A percentile compares a stretch with the other conserved stretches of the same genome.
phyloP scores from a whole-genome alignment of 345 rosid species.

The Bruguiera sexangula region DNA sequence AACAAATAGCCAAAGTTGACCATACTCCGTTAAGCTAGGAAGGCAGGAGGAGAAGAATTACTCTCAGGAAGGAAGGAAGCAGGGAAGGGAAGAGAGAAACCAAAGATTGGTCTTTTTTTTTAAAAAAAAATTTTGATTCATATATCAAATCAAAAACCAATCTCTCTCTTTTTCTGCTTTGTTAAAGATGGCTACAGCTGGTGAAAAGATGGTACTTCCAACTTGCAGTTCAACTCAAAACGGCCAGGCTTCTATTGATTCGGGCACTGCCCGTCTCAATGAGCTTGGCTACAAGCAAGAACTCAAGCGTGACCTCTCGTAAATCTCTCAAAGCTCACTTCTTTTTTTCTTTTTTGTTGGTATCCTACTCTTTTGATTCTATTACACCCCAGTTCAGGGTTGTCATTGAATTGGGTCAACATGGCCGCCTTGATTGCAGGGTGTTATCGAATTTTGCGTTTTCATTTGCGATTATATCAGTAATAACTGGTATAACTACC shows the following conservation, averaged over 20 bases:
- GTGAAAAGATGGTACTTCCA: constrained; percentile 31
- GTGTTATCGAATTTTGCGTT: constrained; percentile 87
- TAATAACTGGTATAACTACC: constrained; percentile 93
- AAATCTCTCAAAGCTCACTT: constrained; percentile 23
- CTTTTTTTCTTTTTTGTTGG: background rate
- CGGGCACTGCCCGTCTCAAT: constrained; percentile 72
- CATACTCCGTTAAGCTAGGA: no score
- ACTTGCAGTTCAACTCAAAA: constrained; percentile 19
- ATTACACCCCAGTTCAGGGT: background rate
- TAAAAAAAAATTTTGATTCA: no score
- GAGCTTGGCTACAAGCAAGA: constrained; percentile 98
- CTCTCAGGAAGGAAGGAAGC: no score
- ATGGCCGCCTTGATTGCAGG: constrained; percentile 40
- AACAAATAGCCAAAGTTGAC: no score
- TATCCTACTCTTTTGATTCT: background rate
- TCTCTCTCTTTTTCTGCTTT: no score
- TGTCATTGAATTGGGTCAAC: constrained; percentile 3
- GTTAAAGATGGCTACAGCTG: background rate
- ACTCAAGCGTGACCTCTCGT: constrained; percentile 95
- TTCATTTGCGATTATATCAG: constrained; percentile 88
- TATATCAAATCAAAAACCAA: no score
- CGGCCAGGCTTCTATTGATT: constrained; percentile 37
- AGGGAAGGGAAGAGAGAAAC: no score
- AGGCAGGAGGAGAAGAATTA: no score
- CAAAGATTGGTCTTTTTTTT: no score